Percentiles rank a stretch among this genome's conserved stretches.
Evolutionary conservation across 345 rosid species (phyloP).

Genomic region (Gossypium rotundifolium): DNA sequence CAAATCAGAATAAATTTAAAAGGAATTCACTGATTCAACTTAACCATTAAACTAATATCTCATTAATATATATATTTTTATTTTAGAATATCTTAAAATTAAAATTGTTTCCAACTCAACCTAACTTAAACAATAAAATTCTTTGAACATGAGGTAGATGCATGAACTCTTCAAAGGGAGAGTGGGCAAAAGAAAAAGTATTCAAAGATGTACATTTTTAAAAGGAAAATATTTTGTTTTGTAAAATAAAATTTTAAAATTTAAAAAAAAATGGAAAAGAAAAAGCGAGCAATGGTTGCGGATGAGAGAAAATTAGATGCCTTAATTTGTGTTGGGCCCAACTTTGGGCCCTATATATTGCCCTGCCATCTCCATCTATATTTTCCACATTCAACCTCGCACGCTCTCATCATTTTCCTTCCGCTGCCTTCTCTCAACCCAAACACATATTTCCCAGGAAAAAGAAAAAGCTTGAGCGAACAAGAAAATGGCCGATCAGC

Average conservation of each 20-base stretch:
- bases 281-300: not conserved
- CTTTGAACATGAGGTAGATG: not conserved
- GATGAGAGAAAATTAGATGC: slow-evolving; percentile 8
- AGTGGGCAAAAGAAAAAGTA: not conserved
- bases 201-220: not conserved
- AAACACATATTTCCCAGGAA: not conserved
- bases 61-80: too few relatives aligned
- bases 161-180: not conserved
- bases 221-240: not conserved
- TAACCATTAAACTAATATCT: too few relatives aligned
- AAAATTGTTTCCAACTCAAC: too few relatives aligned
- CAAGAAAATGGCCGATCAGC: slow-evolving; percentile 21
- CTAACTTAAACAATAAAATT: not conserved
- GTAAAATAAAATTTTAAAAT: not conserved
- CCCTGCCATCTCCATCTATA: not conserved
- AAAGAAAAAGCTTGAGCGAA: not conserved
- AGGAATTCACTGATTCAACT: too few relatives aligned
- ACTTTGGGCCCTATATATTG: not conserved
- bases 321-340: slow-evolving; percentile 7
- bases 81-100: too few relatives aligned
- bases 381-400: not conserved
- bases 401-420: not conserved
- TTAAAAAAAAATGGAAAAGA: not conserved
- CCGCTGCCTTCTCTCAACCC: not conserved
- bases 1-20: too few relatives aligned